These are phyloP conservation scores for Paxillus involutus DNA, from an alignment of 768 basidiomycete species.

Conservation along the genomic window DNA sequence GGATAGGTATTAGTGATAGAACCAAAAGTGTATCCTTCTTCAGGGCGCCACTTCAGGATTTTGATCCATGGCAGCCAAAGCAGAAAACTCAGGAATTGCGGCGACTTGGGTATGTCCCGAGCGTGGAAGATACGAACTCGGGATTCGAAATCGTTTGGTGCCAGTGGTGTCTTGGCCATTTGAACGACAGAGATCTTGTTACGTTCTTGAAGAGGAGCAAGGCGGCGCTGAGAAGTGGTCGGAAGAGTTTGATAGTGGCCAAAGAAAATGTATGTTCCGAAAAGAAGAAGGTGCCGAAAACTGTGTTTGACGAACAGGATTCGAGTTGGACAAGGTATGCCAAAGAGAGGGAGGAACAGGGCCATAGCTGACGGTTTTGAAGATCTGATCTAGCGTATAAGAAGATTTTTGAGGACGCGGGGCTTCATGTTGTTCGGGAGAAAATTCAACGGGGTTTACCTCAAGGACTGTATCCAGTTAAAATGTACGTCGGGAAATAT, in stretches of 20 bases:
- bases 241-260: slow-evolving; percentile 69
- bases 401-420: slow-evolving; percentile 68
- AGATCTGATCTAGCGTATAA: slow-evolving; percentile 90
- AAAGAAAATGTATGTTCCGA: slow-evolving; percentile 91
- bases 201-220: slow-evolving; percentile 68
- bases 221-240: slow-evolving; percentile 51
- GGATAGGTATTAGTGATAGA: slow-evolving; percentile 67
- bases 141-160: slow-evolving; percentile 94
- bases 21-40: slow-evolving; percentile 78
- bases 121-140: slow-evolving; percentile 50
- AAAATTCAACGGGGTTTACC: slow-evolving; percentile 85
- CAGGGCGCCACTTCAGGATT: slow-evolving; percentile 75
- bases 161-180: slow-evolving; percentile 95
- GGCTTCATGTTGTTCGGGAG: slow-evolving; percentile 68
- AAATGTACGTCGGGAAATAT: slow-evolving; percentile 57
- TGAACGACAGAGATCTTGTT: slow-evolving; percentile 75
- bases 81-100: slow-evolving; percentile 47
- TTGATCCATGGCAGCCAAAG: slow-evolving; percentile 62
- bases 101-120: slow-evolving; percentile 65
- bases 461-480: slow-evolving; percentile 76
- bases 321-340: slow-evolving; percentile 84
- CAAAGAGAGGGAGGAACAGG: background rate
- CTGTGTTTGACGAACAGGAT: slow-evolving; percentile 81
- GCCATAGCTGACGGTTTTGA: slow-evolving; percentile 2
- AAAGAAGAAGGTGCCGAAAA: slow-evolving; percentile 44